Evolutionary conservation across 441 rosid genomes (phyloP).

Genomic region (Gossypium trilobum): DNA sequence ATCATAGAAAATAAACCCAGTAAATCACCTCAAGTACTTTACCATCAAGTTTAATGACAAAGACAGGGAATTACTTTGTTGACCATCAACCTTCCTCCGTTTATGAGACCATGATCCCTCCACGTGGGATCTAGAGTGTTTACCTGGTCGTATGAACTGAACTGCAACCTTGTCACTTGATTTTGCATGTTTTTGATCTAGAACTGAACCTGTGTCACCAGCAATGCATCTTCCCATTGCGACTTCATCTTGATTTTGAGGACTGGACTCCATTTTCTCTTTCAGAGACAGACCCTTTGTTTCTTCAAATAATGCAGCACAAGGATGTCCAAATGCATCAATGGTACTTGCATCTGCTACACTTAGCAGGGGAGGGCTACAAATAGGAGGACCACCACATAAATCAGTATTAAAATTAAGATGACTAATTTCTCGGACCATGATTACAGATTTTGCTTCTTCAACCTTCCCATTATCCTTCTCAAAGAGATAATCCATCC

Average conservation of each 20-base stretch:
- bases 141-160: constrained; percentile 18
- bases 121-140: constrained; percentile 21
- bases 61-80: constrained; percentile 21
- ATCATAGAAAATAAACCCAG: constrained; percentile 6
- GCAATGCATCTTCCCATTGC: constrained; percentile 9
- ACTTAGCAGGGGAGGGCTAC: not conserved
- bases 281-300: constrained; percentile 12
- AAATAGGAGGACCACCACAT: constrained; percentile 10
- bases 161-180: constrained; percentile 21
- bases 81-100: constrained; percentile 36
- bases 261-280: constrained; percentile 13
- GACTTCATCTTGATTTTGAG: constrained; percentile 14
- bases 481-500: constrained; percentile 3
- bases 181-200: constrained; percentile 17
- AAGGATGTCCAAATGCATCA: constrained; percentile 7
- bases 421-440: constrained; percentile 6
- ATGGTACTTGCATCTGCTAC: constrained; percentile 8
- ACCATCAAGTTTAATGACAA: constrained; percentile 34
- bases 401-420: not conserved
- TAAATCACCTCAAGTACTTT: constrained; percentile 19
- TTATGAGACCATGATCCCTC: constrained; percentile 39
- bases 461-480: constrained; percentile 11
- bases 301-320: constrained; percentile 17
- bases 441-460: constrained; percentile 10
- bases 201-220: constrained; percentile 16